These are phyloP conservation scores for Helotiales sp. DNA, from an alignment of 2,329 filamentous ascomycete species.

Conservation along the genomic window DNA sequence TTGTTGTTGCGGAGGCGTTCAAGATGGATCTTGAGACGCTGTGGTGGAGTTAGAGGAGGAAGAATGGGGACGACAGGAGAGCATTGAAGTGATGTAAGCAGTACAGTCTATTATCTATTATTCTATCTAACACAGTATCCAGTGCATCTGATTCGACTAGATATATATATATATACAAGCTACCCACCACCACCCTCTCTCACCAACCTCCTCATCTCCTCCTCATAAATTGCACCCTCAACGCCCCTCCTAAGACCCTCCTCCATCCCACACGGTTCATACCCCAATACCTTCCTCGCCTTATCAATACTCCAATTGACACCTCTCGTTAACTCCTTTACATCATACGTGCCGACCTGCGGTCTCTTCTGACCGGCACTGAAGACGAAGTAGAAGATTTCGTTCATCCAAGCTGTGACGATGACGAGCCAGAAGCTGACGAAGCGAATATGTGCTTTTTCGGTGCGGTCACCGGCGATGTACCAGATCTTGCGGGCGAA, in stretches of 20 bases:
- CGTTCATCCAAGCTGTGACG: constrained; percentile 14
- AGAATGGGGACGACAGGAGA: neutral
- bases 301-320: constrained; percentile 9
- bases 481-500: constrained; percentile 27
- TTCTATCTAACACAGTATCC: neutral
- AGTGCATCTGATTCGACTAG: neutral
- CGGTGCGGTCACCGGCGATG: constrained; percentile 17
- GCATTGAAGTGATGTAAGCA: neutral
- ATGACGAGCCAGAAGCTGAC: constrained; percentile 11
- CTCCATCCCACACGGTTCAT: neutral
- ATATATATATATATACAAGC: too few relatives aligned
- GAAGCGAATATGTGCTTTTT: neutral
- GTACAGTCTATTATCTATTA: neutral
- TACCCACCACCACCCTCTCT: neutral
- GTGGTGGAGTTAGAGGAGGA: constrained; percentile 14
- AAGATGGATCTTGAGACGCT: constrained; percentile 24
- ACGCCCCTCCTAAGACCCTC: constrained; percentile 3
- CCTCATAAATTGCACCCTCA: constrained; percentile 8
- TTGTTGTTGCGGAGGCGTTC: constrained; percentile 35
- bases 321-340: neutral
- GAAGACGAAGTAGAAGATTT: constrained; percentile 11
- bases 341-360: constrained; percentile 7
- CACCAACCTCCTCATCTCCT: constrained; percentile 12
- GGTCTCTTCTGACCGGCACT: constrained; percentile 10
- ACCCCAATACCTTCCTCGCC: neutral